Percentiles rank a stretch among this genome's conserved stretches.
These are phyloP conservation scores for Wickerhamiella musiphila DNA, from an alignment of 805 yeast species.

Conservation along the genomic window DNA sequence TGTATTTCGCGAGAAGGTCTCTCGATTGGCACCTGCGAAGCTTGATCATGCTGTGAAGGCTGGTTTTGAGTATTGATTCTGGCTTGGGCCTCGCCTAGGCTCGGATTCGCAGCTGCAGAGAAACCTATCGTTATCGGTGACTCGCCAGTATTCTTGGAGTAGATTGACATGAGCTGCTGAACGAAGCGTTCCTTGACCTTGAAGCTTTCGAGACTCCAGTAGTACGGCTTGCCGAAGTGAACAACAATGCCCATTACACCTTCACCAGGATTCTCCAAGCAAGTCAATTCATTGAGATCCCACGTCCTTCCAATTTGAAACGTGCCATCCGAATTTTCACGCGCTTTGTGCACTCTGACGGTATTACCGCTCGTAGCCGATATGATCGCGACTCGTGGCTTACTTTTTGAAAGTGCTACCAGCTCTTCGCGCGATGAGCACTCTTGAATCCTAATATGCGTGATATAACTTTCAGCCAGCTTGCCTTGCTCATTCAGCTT, in stretches of 20 bases:
- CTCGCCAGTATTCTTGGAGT: constrained; percentile 25
- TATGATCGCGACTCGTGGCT: constrained; percentile 12
- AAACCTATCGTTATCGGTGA: not conserved
- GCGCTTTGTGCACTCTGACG: constrained; percentile 67
- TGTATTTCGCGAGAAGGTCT: no score
- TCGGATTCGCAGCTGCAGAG: not conserved
- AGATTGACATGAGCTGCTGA: constrained; percentile 34
- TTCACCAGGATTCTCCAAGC: constrained; percentile 33
- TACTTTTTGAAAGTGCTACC: not conserved
- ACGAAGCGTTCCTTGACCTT: constrained; percentile 44
- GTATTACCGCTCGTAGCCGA: constrained; percentile 3
- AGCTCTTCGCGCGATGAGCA: not conserved
- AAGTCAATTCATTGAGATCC: constrained; percentile 55
- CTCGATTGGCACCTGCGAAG: no score
- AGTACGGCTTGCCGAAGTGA: constrained; percentile 58
- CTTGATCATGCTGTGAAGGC: no score
- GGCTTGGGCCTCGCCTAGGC: not conserved
- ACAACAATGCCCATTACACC: constrained; percentile 27
- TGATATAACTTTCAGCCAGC: constrained; percentile 2
- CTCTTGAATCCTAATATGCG: constrained; percentile 2
- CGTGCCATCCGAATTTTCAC: constrained; percentile 53
- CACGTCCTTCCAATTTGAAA: constrained; percentile 89
- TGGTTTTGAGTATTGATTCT: no score
- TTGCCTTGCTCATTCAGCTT: not conserved
- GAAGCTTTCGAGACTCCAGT: constrained; percentile 54